phyloP scores from a whole-genome alignment of 1,284 basidiomycete genomes.

The Phellinidium pouzarii region DNA sequence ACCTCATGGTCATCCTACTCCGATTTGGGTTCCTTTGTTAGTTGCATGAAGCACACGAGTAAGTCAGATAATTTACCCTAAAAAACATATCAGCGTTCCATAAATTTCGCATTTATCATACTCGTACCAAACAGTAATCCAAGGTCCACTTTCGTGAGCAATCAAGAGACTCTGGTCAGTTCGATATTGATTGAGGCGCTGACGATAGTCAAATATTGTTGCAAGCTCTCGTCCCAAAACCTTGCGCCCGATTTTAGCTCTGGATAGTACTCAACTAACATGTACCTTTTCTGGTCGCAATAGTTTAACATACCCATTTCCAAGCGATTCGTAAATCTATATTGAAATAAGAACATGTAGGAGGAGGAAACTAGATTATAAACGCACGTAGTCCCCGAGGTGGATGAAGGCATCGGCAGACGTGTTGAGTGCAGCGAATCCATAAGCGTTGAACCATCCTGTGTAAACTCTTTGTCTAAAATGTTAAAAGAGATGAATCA shows the following conservation, averaged over 20 bases:
- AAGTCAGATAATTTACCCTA: background rate
- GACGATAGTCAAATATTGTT: slow-evolving; percentile 57
- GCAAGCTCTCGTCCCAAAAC: slow-evolving; percentile 50
- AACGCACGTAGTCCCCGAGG: slow-evolving; percentile 55
- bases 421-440: slow-evolving; percentile 50
- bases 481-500: background rate
- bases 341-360: background rate
- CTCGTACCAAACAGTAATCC: slow-evolving; percentile 55
- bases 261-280: slow-evolving; percentile 20
- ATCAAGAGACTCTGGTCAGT: slow-evolving; percentile 44
- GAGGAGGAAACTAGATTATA: background rate
- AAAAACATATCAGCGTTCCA: background rate
- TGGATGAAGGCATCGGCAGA: slow-evolving; percentile 56
- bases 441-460: slow-evolving; percentile 69
- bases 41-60: background rate
- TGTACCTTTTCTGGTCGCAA: background rate
- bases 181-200: slow-evolving; percentile 54
- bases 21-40: background rate
- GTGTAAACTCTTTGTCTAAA: slow-evolving; percentile 14
- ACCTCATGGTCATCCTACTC: slow-evolving; percentile 52
- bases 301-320: slow-evolving; percentile 33
- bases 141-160: slow-evolving; percentile 47
- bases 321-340: slow-evolving; percentile 48
- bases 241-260: slow-evolving; percentile 40
- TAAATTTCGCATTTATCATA: background rate